Percentiles rank a stretch among this genome's conserved stretches.
phyloP scores from a whole-genome alignment of 2,329 filamentous ascomycete species.

The Colletotrichum nymphaeae region DNA sequence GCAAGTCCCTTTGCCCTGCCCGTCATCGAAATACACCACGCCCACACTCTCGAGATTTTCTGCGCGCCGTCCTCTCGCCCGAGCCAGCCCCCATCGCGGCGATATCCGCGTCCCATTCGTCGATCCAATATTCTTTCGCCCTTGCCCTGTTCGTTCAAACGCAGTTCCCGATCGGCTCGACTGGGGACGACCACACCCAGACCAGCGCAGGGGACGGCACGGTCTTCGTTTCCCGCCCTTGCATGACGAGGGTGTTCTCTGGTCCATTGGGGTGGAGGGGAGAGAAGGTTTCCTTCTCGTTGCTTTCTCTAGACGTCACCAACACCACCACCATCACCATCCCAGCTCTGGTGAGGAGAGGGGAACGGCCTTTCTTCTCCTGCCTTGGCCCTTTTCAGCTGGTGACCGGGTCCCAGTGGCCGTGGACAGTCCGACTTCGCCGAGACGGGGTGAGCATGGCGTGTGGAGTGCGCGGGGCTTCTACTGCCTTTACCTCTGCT shows the following conservation, averaged over 20 bases:
- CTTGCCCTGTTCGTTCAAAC: neutral
- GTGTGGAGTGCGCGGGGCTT: neutral
- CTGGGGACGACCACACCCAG: neutral
- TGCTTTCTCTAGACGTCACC: slow-evolving; percentile 1
- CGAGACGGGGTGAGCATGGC: neutral
- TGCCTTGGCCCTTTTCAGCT: neutral
- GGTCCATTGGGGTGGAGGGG: neutral
- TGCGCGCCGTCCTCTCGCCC: slow-evolving; percentile 4
- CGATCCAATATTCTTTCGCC: neutral
- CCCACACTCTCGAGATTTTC: neutral
- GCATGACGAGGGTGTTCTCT: slow-evolving; percentile 18
- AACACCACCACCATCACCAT: neutral
- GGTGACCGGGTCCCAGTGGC: neutral
- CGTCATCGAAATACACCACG: neutral
- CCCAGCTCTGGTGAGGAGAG: neutral
- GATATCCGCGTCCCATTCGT: slow-evolving; percentile 4
- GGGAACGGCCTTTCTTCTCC: neutral
- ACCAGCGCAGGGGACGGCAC: slow-evolving; percentile 7
- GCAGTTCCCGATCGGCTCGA: neutral
- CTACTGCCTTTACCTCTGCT: neutral
- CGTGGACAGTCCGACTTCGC: neutral
- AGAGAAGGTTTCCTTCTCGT: neutral
- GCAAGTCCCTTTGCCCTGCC: neutral
- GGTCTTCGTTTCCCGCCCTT: slow-evolving; percentile 18
- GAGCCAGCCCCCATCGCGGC: neutral